Evolutionary conservation across 2,329 filamentous ascomycete species (phyloP), one percentile per base, ranked within the genome.

Genomic region (Aureobasidium sp.): DNA sequence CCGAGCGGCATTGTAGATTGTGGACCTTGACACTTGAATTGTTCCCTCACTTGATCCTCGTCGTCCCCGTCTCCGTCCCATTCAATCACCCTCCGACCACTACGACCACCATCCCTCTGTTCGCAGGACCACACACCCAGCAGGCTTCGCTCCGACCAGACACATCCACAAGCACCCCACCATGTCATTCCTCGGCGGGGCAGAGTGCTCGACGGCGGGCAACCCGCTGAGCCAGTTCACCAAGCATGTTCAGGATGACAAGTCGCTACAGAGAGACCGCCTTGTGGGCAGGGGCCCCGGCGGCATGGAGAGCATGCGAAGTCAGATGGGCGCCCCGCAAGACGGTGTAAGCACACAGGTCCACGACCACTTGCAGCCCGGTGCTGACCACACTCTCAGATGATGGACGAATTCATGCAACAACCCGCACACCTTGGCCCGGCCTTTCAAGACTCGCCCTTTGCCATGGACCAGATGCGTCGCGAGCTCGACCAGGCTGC

Each of bases 191-290:
- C 83, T 97, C 69, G 90, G 90, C 76, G 92, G 93, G 68, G 89
- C 93, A 68, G 94, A 97, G 78, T 99, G 94, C 81, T 97, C 93
- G 60, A 95, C 94, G 64, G 91, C 89, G 65, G 90, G 88, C 70
- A 99, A 99, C 75, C 94, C 95, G 61, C 85, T 99, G 69, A 93
- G 90, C 72, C 94, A 97, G 79, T 95, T 99, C 74, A 90, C 92
- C 65, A 99, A 99, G 76, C 92, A 96, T 75, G 90, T 94, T 61
- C 89, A 95, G 71, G 90, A 95, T 81, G 94, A 99, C 78, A 95
- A 92, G 77, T 94, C 89, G 61, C 79, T 97, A 61, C 94, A 97
- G 77, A 83, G 92, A 69, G 94, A 99, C 74, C 85, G 94, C 62
- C 80, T 97, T 63, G 86, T 89, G 62, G 90, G 89, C 64, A 80